Base-by-base conservation (phyloP, 257 asterid genomes). In the Orobanche coerulescens region DNA sequence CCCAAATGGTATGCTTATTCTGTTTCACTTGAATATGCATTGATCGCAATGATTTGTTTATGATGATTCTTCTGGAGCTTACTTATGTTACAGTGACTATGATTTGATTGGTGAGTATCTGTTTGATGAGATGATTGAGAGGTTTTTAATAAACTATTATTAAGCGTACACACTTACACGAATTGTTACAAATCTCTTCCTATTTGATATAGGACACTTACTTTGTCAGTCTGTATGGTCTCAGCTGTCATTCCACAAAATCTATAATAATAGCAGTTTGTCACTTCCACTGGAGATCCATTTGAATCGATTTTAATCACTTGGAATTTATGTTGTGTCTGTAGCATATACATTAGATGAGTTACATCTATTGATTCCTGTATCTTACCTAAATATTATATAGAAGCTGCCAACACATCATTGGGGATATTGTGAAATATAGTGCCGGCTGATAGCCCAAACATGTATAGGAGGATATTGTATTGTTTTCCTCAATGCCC, bases 1-100 rank as follows among this genome's bases (percentile, higher is more conserved):
- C 75, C 97, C 97, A n/a, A 86, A 86, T 76, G 84, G 66, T 67
- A 61, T 68, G 62, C 2, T 48, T 31, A 50, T 31, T 28, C 49
- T 11, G 25, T 25, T 26, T 40, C 47, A 11, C 49, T 14, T 58
- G 43, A 63, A 42, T 54, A 11, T 51, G 57, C 57, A 25, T 36
- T 4, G 12, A 30, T 47, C 26, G 31, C 23, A 49, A 13, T 67
- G 22, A 31, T 58, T 64, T 31, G 16, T 16, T 4, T 58, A 28
- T 39, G 49, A 50, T 58, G 43, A 34, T 40, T 24, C n/a, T 25
- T 42, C 44, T 58, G 34, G 61, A 43, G 48, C 58, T 44, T 26
- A 57, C 7, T 62, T 65, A 25, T 51, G 18, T 53, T 30, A 24
- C 22, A 50, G 31, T 13, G 20, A 4, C 39, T 25, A 22, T 43